Evolutionary conservation across 2,329 filamentous ascomycete genomes (phyloP).

Genomic region (Trichoderma endophyticum): DNA sequence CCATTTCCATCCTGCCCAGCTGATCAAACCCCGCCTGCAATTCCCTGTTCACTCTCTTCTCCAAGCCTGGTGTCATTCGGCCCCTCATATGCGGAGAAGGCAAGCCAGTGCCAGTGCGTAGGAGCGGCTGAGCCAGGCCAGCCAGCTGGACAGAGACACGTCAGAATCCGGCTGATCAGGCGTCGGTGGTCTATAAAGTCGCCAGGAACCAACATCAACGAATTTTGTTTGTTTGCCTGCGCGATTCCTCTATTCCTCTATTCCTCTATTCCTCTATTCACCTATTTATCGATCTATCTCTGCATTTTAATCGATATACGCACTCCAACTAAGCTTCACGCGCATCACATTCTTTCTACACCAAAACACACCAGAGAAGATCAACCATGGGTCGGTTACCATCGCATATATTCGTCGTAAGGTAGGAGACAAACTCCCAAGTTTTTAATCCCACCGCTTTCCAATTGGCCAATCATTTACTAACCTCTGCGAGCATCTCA

Average conservation of each 20-base stretch:
- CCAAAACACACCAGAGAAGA: neutral
- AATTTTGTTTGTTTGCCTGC: neutral
- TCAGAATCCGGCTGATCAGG: neutral
- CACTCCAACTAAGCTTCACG: neutral
- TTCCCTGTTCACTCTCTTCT: neutral
- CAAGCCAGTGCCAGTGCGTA: neutral
- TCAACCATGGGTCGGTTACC: conserved; percentile 37
- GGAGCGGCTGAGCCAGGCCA: neutral
- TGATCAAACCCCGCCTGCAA: conserved; percentile 16
- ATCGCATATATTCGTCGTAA: conserved; percentile 43
- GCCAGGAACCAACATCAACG: neutral
- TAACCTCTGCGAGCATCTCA: conserved; percentile 28
- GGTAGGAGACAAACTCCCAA: conserved; percentile 28
- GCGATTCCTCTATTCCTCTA: neutral
- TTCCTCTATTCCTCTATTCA: neutral
- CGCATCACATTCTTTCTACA: neutral
- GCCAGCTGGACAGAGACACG: neutral
- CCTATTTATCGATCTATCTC: neutral
- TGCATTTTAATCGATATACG: neutral
- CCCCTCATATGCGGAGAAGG: conserved; percentile 10
- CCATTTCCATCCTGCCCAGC: neutral
- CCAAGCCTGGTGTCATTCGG: neutral
- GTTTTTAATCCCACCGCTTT: neutral
- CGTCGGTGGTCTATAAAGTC: neutral
- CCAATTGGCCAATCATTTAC: neutral